phyloP scores from a whole-genome alignment of 176 grass and related monocot genomes.

The Musa schizocarpa region DNA sequence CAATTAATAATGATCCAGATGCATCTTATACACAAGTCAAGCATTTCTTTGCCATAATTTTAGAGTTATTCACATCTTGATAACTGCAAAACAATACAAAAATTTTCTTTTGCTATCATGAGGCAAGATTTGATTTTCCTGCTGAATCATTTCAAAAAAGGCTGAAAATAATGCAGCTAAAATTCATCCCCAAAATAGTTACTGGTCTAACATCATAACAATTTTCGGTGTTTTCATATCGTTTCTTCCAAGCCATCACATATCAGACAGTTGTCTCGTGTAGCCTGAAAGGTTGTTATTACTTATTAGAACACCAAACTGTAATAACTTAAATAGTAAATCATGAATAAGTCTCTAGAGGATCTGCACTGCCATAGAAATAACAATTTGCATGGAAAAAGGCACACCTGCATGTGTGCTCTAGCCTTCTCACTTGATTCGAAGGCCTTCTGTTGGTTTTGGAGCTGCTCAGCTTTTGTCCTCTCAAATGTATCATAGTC shows the following conservation, averaged over 20 bases:
- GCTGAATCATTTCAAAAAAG: no score
- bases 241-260: no score
- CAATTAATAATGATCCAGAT: neutral
- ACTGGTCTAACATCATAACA: no score
- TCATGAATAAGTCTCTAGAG: neutral
- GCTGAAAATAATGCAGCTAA: no score
- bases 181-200: no score
- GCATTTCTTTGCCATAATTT: neutral
- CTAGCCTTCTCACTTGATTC: conserved; percentile 82
- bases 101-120: neutral
- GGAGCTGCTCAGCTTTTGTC: conserved; percentile 66
- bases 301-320: no score
- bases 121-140: neutral
- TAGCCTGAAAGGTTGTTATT: no score
- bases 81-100: neutral
- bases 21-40: neutral
- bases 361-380: neutral
- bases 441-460: conserved; percentile 92
- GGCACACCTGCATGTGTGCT: conserved; percentile 76
- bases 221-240: no score
- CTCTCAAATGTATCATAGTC: conserved; percentile 98
- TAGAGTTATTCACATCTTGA: neutral
- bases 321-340: no score
- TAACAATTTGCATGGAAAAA: neutral
- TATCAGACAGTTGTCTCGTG: no score